Evolutionary conservation across 164 flowering plant species (phyloP).

Genomic region (Vitis rotundifolia): DNA sequence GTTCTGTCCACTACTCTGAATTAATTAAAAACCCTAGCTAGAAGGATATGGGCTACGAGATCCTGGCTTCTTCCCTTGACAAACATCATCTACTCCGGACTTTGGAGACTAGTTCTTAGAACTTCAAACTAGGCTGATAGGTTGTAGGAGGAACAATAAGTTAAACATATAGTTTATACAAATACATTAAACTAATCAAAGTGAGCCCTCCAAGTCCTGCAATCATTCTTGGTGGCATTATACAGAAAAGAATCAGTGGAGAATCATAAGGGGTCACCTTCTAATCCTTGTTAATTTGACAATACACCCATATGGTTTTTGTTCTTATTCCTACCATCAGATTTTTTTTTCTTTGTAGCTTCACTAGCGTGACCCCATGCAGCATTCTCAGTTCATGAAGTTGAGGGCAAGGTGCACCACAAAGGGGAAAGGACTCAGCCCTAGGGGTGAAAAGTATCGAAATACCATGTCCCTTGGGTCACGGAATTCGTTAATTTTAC

Average conservation of each 20-base stretch:
- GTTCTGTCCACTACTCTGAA: too few relatives aligned
- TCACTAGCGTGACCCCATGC: background rate
- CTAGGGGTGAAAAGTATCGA: background rate
- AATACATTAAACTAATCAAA: background rate
- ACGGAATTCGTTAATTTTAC: too few relatives aligned
- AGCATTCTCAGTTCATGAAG: background rate
- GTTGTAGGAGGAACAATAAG: too few relatives aligned
- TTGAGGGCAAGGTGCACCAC: background rate
- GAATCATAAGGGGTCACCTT: conserved; percentile 8
- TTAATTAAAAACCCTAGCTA: too few relatives aligned
- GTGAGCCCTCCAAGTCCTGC: background rate
- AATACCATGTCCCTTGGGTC: background rate
- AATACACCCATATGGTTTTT: background rate
- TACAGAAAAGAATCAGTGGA: conserved; percentile 1
- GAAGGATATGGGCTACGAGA: too few relatives aligned
- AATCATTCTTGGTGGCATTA: conserved; percentile 3
- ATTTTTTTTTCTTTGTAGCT: background rate
- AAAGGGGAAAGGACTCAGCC: too few relatives aligned
- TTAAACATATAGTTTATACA: background rate
- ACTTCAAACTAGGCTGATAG: too few relatives aligned
- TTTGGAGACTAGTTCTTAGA: too few relatives aligned
- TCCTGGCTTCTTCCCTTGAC: too few relatives aligned
- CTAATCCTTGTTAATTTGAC: background rate
- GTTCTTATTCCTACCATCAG: background rate
- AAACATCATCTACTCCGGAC: too few relatives aligned